Evolutionary conservation across 139 green algal species (phyloP).

Genomic region (Spirogloea muscicola): DNA sequence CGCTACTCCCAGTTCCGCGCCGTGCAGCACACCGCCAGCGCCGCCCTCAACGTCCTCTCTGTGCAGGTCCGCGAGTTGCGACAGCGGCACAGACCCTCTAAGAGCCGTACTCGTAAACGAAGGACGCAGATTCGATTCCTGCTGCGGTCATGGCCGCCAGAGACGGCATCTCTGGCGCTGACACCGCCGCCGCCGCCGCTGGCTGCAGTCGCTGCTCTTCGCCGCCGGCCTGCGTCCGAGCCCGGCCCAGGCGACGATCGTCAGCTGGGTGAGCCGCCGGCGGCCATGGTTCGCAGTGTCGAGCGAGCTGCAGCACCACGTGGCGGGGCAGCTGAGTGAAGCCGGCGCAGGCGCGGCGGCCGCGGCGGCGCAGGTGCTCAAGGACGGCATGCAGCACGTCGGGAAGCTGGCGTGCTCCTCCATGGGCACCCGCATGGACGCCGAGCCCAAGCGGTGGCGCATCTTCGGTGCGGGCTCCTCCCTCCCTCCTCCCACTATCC

Average conservation of each 20-base stretch:
- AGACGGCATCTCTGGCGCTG: no score
- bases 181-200: no score
- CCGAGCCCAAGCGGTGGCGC: slow-evolving; percentile 35
- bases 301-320: neutral
- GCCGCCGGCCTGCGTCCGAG: slow-evolving; percentile 26
- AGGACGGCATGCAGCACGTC: slow-evolving; percentile 44
- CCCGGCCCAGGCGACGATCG: slow-evolving; percentile 30
- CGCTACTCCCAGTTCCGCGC: slow-evolving; percentile 18
- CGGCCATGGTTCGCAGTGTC: no score
- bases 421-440: slow-evolving; percentile 37
- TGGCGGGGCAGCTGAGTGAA: neutral
- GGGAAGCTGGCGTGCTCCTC: slow-evolving; percentile 29
- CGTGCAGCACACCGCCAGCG: slow-evolving; percentile 20
- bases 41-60: slow-evolving; percentile 1
- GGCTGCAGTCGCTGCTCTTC: slow-evolving; percentile 36
- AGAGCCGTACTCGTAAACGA: no score
- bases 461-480: slow-evolving; percentile 31
- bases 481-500: neutral
- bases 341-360: no score
- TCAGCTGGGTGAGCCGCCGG: slow-evolving; percentile 48
- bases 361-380: slow-evolving; percentile 43
- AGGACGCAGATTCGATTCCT: no score
- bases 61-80: no score
- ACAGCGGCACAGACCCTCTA: no score
- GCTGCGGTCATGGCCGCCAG: no score